These are phyloP conservation scores for Botryotinia calthae DNA, from an alignment of 2,329 filamentous ascomycete genomes.

Conservation along the genomic window DNA sequence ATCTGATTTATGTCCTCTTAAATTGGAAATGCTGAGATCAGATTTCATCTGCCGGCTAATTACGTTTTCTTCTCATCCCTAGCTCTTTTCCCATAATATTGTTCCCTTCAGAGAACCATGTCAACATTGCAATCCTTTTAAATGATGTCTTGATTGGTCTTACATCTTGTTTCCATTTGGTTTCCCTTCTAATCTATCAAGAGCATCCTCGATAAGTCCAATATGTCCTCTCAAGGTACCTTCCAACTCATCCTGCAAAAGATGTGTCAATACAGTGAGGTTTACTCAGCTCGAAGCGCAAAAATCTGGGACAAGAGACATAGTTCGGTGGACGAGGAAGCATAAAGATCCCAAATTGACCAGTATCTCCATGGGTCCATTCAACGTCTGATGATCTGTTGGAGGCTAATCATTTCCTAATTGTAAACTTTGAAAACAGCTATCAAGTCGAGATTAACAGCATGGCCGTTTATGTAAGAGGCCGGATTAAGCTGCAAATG, in stretches of 20 bases:
- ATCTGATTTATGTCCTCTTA: not conserved
- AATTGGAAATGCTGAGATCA: constrained; percentile 1
- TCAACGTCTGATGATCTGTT: not conserved
- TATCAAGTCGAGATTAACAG: not conserved
- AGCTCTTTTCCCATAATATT: constrained; percentile 27
- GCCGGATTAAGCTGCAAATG: not conserved
- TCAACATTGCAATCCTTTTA: not conserved
- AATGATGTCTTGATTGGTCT: constrained; percentile 1
- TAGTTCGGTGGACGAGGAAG: not conserved
- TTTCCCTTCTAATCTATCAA: constrained; percentile 28
- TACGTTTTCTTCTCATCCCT: constrained; percentile 24
- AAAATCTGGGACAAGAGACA: not conserved
- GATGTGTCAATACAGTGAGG: constrained; percentile 8
- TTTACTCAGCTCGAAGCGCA: not conserved
- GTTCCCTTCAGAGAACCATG: constrained; percentile 22
- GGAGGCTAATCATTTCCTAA: not conserved
- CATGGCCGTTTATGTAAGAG: not conserved
- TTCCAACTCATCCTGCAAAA: constrained; percentile 27
- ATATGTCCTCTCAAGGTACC: constrained; percentile 29
- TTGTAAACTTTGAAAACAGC: not conserved
- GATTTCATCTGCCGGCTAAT: constrained; percentile 15
- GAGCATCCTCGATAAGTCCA: constrained; percentile 29
- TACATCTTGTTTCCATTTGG: constrained; percentile 29
- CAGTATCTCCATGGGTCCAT: not conserved
- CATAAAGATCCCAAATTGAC: not conserved